These are phyloP conservation scores for Coemansia pectinata DNA, from an alignment of 192 early-diverging fungal species.

Conservation along the genomic window DNA sequence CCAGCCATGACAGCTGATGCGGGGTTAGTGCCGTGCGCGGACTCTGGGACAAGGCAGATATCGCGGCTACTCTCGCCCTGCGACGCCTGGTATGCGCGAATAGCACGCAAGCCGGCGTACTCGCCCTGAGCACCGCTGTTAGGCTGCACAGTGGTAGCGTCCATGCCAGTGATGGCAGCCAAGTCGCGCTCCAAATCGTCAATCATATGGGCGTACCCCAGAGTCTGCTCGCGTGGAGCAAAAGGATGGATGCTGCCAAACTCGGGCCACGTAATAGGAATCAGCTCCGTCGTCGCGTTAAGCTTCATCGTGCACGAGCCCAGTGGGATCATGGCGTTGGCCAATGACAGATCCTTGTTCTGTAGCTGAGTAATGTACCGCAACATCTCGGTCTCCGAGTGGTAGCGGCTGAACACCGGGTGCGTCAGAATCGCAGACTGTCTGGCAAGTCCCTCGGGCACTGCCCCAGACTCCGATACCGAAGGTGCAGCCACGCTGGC, in stretches of 20 bases:
- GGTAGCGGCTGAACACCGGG: conserved; percentile 92
- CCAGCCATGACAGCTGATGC: conserved; percentile 98
- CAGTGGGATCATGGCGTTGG: conserved; percentile 98
- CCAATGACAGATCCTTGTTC: conserved; percentile 97
- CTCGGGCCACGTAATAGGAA: conserved; percentile 99
- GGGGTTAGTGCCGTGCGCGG: conserved; percentile 99
- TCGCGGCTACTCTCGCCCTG: conserved; percentile 83
- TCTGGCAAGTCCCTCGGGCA: conserved; percentile 69
- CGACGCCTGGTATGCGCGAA: conserved; percentile 89
- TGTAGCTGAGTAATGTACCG: conserved; percentile 94
- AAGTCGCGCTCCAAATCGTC: conserved; percentile 88
- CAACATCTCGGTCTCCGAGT: conserved; percentile 98
- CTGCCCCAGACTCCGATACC: conserved; percentile 50
- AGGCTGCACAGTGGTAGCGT: conserved; percentile 91
- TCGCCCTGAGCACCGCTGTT: conserved; percentile 99
- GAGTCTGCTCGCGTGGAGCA: conserved; percentile 90
- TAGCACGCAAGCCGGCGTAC: conserved; percentile 94
- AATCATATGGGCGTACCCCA: conserved; percentile 89
- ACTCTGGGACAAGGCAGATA: conserved; percentile 96
- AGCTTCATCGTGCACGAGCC: conserved; percentile 99
- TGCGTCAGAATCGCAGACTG: conserved; percentile 81
- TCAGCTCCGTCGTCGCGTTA: conserved; percentile 99
- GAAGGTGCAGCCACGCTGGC: conserved; percentile 55
- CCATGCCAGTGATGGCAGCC: conserved; percentile 91
- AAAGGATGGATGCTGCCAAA: conserved; percentile 96